phyloP scores from a whole-genome alignment of 257 asterid genomes.

The Catharanthus roseus region DNA sequence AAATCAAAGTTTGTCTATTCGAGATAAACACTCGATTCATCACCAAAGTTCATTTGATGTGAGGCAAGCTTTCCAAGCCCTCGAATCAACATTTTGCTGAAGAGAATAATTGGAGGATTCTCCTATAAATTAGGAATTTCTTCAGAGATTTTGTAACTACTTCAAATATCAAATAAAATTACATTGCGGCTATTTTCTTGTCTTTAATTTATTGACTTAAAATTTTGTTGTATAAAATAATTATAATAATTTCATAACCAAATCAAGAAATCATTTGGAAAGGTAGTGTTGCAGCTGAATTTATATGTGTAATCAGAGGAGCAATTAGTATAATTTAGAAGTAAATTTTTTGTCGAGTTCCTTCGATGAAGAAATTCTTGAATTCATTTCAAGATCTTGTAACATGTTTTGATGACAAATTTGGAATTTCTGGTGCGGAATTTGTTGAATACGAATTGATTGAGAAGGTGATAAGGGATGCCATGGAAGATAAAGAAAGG shows the following conservation, averaged over 20 bases:
- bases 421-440: not conserved
- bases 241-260: not conserved
- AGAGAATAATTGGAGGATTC: no score
- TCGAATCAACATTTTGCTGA: no score
- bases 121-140: no score
- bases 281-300: not conserved
- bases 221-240: no score
- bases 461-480: slow-evolving; percentile 12
- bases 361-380: slow-evolving; percentile 13
- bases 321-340: slow-evolving; percentile 12
- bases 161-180: no score
- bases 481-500: slow-evolving; percentile 10
- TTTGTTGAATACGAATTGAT: slow-evolving; percentile 14
- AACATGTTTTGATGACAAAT: slow-evolving; percentile 9
- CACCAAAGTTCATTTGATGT: no score
- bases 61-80: no score
- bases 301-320: slow-evolving; percentile 14
- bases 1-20: no score
- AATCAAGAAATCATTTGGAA: not conserved
- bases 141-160: no score
- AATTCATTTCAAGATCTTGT: slow-evolving; percentile 17
- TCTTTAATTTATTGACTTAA: no score
- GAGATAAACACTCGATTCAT: no score
- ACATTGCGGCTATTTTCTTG: no score
- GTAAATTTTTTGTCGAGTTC: not conserved